Evolutionary conservation across 1,139 yeast species (phyloP).

Genomic region (Suhomyces anneliseae): DNA sequence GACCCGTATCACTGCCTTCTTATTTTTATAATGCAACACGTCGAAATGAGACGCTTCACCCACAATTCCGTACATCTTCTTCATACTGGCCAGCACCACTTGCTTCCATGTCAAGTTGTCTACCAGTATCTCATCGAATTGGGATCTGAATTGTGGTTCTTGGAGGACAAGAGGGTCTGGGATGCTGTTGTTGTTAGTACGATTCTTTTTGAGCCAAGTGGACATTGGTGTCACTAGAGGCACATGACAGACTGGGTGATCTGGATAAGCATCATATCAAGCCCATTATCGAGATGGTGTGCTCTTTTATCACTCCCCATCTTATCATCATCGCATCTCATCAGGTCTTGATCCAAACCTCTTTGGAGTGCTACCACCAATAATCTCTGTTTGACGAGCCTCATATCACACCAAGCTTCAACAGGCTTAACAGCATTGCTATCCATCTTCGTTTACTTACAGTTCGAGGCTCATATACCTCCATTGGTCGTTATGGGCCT

Average conservation of each 20-base stretch:
- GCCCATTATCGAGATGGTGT: no score
- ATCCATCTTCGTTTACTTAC: slow-evolving; percentile 12
- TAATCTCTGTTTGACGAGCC: no score
- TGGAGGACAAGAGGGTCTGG: slow-evolving; percentile 17
- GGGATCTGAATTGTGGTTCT: slow-evolving; percentile 8
- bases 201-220: no score
- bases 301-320: no score
- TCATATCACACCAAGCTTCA: no score
- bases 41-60: slow-evolving; percentile 46
- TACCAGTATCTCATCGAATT: slow-evolving; percentile 15
- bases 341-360: no score
- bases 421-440: no score
- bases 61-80: slow-evolving; percentile 35
- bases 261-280: no score
- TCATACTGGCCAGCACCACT: slow-evolving; percentile 30
- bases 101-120: slow-evolving; percentile 47
- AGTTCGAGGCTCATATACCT: slow-evolving; percentile 16
- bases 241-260: no score
- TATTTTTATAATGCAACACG: slow-evolving; percentile 25
- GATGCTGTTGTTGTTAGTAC: slow-evolving; percentile 17
- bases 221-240: no score
- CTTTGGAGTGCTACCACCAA: no score
- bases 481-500: slow-evolving; percentile 13
- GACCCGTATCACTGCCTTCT: slow-evolving; percentile 23
- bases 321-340: no score